These are phyloP conservation scores for Schwanniomyces pseudopolymorphus DNA, from an alignment of 805 yeast genomes.

Conservation along the genomic window DNA sequence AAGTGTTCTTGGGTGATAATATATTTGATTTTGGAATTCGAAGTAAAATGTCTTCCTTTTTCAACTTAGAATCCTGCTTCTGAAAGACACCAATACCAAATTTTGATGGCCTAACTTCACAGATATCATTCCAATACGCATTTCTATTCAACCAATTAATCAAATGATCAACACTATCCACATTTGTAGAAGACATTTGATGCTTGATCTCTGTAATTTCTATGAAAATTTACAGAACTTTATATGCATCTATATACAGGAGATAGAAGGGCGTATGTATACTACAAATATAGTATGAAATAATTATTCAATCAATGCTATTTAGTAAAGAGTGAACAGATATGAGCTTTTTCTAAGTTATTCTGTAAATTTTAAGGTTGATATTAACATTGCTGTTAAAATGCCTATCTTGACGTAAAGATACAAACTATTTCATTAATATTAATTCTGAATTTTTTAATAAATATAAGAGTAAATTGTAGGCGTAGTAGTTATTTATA, in stretches of 20 bases:
- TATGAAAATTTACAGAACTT: not conserved
- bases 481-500: too few species aligned
- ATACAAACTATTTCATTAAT: too few species aligned
- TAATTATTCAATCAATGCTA: too few species aligned
- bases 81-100: constrained; percentile 79
- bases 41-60: constrained; percentile 39
- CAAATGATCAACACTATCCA: not conserved
- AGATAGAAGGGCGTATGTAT: not conserved
- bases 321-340: too few species aligned
- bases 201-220: not conserved
- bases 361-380: too few species aligned
- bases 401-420: too few species aligned
- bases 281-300: too few species aligned
- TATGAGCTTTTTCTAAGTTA: too few species aligned
- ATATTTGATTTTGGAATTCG: constrained; percentile 63
- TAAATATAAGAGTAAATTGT: too few species aligned
- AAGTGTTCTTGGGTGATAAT: constrained; percentile 57
- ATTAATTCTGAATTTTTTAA: too few species aligned
- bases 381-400: too few species aligned
- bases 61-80: constrained; percentile 23
- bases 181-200: constrained; percentile 3
- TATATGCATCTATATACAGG: constrained; percentile 4
- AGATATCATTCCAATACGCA: constrained; percentile 52
- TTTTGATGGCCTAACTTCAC: constrained; percentile 47
- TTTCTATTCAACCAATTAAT: constrained; percentile 56